A percentile compares a stretch with the other conserved stretches of the same genome.
phyloP scores from a whole-genome alignment of 169 alveolate species.

The Condylostoma magnum region DNA sequence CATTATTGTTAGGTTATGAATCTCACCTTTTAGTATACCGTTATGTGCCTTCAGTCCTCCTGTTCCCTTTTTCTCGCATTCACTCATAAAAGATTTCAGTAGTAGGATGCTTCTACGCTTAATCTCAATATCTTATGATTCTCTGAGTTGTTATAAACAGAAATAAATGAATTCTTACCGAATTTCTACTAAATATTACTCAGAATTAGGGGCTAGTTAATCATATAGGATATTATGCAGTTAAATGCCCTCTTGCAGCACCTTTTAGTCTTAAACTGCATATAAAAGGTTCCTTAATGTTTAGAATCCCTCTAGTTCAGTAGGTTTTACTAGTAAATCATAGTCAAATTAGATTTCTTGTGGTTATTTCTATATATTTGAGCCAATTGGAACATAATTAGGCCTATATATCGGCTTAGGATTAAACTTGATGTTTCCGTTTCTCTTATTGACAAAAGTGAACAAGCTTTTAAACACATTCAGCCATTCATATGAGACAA shows the following conservation, averaged over 20 bases:
- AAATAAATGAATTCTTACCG: slow-evolving; percentile 24
- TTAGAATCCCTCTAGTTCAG: slow-evolving; percentile 42
- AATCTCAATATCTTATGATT: slow-evolving; percentile 25
- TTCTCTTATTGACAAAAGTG: slow-evolving; percentile 48
- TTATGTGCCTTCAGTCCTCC: slow-evolving; percentile 70
- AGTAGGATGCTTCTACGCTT: slow-evolving; percentile 45
- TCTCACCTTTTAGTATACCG: slow-evolving; percentile 62
- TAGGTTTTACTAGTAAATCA: slow-evolving; percentile 36
- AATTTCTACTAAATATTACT: background rate
- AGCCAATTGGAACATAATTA: background rate
- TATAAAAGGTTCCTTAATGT: slow-evolving; percentile 49
- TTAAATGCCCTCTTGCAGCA: slow-evolving; percentile 32
- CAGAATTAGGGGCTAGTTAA: background rate
- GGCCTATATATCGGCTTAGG: background rate
- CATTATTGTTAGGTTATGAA: slow-evolving; percentile 36
- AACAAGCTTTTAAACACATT: slow-evolving; percentile 57
- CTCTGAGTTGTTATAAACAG: slow-evolving; percentile 7
- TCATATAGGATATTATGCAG: slow-evolving; percentile 39
- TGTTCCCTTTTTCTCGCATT: slow-evolving; percentile 78
- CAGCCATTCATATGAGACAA: slow-evolving; percentile 61
- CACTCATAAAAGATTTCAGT: slow-evolving; percentile 49
- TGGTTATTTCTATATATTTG: background rate
- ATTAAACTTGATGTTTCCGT: slow-evolving; percentile 3
- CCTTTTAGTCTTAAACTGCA: slow-evolving; percentile 31
- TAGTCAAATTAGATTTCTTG: slow-evolving; percentile 8